A percentile compares a stretch with the other conserved stretches of the same genome.
Evolutionary conservation across 2,329 filamentous ascomycete species (phyloP).

Genomic region (Akanthomyces dipterigenus): DNA sequence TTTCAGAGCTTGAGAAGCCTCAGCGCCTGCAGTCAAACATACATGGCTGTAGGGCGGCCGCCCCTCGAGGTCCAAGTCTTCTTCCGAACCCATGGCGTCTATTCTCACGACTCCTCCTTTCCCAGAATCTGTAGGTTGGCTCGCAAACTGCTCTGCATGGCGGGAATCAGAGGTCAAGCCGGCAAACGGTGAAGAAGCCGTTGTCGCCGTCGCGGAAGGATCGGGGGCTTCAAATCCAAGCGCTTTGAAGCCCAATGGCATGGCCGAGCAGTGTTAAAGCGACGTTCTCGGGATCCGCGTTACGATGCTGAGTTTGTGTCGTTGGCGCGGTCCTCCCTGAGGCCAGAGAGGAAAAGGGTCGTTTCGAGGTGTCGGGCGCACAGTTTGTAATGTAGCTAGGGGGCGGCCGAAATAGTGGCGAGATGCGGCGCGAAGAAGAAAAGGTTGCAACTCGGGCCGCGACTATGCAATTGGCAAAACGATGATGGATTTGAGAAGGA

Average conservation of each 20-base stretch:
- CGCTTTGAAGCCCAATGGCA: conserved; percentile 13
- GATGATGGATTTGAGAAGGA: background rate
- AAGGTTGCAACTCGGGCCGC: background rate
- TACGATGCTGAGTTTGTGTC: background rate
- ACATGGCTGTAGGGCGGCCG: conserved; percentile 40
- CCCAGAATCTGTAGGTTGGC: conserved; percentile 21
- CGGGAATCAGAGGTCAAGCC: conserved; percentile 19
- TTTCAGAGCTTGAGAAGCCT: background rate
- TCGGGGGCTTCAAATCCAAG: conserved; percentile 11
- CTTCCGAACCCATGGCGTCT: conserved; percentile 26
- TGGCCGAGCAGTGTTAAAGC: background rate
- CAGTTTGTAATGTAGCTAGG: background rate
- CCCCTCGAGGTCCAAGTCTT: conserved; percentile 35
- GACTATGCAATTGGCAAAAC: background rate
- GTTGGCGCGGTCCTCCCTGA: background rate
- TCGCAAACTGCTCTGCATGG: conserved; percentile 26
- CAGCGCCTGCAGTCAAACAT: conserved; percentile 16
- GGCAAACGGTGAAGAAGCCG: background rate
- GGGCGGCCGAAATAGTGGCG: background rate
- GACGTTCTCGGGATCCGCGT: background rate
- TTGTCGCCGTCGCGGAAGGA: conserved; percentile 12
- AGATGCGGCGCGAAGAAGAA: background rate
- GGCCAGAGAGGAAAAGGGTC: background rate
- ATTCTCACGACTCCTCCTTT: conserved; percentile 20
- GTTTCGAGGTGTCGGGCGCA: background rate